A percentile compares a stretch with the other conserved stretches of the same genome.
These are phyloP conservation scores for Pseudodiploospora longispora DNA, from an alignment of 2,329 filamentous ascomycete genomes.

Conservation along the genomic window DNA sequence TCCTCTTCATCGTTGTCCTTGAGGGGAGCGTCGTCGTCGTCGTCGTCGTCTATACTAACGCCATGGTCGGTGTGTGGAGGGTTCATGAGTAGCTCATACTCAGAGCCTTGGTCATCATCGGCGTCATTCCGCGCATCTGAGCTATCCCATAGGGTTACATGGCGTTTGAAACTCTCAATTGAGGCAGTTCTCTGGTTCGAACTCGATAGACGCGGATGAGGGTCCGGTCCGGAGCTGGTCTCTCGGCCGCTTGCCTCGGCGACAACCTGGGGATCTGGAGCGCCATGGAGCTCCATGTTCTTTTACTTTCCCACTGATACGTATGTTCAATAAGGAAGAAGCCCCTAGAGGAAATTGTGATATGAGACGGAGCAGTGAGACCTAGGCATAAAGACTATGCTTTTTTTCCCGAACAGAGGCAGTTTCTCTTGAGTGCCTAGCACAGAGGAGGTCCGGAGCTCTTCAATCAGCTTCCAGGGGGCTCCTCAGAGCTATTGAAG, in stretches of 20 bases:
- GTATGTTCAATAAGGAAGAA: no score
- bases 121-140: slow-evolving; percentile 30
- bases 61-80: slow-evolving; percentile 23
- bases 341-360: no score
- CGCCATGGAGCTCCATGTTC: no score
- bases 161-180: slow-evolving; percentile 19
- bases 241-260: slow-evolving; percentile 17
- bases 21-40: slow-evolving; percentile 12
- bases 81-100: slow-evolving; percentile 50
- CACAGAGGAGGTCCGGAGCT: no score
- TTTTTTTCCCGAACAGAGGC: no score
- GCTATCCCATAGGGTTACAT: slow-evolving; percentile 34
- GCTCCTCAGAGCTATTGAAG: no score
- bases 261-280: neutral
- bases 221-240: slow-evolving; percentile 12
- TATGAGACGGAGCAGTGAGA: no score
- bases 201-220: slow-evolving; percentile 18
- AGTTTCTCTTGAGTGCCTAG: no score
- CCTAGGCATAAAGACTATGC: no score
- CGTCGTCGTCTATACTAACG: slow-evolving; percentile 18
- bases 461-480: no score
- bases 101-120: slow-evolving; percentile 39
- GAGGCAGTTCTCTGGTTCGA: slow-evolving; percentile 17
- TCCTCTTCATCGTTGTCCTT: slow-evolving; percentile 42
- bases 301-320: no score